Percentiles rank a stretch among this genome's conserved stretches.
These are phyloP conservation scores for Aquilaria agallochum DNA, from an alignment of 441 rosid genomes.

Conservation along the genomic window DNA sequence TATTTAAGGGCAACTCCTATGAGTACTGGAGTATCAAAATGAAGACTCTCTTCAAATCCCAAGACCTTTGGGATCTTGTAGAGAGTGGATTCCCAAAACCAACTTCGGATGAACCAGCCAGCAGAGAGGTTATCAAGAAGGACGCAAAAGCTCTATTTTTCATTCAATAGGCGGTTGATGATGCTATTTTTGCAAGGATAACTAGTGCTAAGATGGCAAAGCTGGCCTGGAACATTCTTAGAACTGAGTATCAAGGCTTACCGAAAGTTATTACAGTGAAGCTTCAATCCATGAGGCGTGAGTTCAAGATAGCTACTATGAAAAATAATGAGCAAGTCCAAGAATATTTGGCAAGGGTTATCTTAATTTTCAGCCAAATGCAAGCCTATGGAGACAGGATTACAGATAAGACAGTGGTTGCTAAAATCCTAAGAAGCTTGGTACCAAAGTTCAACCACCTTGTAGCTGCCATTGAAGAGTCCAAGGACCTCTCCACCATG, in stretches of 20 bases:
- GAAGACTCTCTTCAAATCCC: too few species aligned
- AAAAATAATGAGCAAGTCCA: not conserved
- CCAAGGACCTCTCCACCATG: not conserved
- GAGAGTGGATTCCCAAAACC: too few species aligned
- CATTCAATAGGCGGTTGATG: too few species aligned
- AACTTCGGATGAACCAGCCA: too few species aligned
- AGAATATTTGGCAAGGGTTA: not conserved
- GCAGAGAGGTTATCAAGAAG: too few species aligned
- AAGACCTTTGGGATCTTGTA: too few species aligned
- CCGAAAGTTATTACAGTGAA: not conserved
- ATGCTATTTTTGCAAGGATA: too few species aligned
- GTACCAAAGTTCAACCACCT: conserved; percentile 1
- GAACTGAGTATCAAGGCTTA: too few species aligned
- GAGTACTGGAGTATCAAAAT: too few species aligned
- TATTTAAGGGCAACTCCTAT: too few species aligned
- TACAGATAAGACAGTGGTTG: not conserved
- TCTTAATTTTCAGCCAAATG: not conserved
- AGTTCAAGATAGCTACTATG: not conserved
- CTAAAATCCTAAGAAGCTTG: not conserved
- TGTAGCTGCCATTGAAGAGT: conserved; percentile 10
- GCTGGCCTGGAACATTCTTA: conserved; percentile 5
- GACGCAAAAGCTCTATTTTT: too few species aligned
- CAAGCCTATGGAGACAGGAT: not conserved
- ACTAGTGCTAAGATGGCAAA: not conserved
- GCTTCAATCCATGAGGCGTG: not conserved